These are phyloP conservation scores for Nyssa sinensis DNA, from an alignment of 148 eudicot species.

Conservation along the genomic window DNA sequence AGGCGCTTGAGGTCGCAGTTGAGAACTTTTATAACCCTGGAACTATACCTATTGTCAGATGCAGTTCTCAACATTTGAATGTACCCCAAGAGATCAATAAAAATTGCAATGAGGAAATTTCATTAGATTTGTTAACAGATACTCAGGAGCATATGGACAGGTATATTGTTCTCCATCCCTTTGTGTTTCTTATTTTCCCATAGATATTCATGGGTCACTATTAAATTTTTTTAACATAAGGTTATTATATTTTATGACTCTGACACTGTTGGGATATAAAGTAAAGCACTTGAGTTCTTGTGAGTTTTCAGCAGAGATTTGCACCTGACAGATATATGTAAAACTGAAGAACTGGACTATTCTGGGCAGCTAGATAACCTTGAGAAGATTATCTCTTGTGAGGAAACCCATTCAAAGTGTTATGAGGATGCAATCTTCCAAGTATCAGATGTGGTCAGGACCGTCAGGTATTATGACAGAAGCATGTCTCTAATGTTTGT, in stretches of 20 bases:
- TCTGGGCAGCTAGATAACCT: background rate
- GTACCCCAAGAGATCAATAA: conserved; percentile 19
- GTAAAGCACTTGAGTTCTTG: conserved; percentile 12
- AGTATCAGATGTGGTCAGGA: conserved; percentile 12
- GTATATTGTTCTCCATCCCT: conserved; percentile 9
- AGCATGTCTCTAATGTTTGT: no score
- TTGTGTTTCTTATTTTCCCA: background rate
- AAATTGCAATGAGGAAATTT: conserved; percentile 17
- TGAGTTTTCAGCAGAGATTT: conserved; percentile 11
- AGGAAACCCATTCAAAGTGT: background rate
- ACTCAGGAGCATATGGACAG: conserved; percentile 12
- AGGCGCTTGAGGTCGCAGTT: conserved; percentile 14
- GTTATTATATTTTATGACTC: background rate
- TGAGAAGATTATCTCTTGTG: conserved; percentile 2
- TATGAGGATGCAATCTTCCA: conserved; percentile 12
- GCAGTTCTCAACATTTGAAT: conserved; percentile 5
- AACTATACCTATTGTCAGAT: conserved; percentile 5
- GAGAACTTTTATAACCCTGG: conserved; percentile 17
- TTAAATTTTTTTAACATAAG: background rate
- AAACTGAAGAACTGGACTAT: background rate
- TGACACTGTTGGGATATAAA: conserved; percentile 3
- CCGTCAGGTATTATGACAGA: conserved; percentile 4
- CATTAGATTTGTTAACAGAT: conserved; percentile 10
- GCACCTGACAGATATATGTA: background rate
- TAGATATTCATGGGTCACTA: background rate